Evolutionary conservation across 805 yeast genomes (phyloP).

Genomic region (Yarrowia sp.): DNA sequence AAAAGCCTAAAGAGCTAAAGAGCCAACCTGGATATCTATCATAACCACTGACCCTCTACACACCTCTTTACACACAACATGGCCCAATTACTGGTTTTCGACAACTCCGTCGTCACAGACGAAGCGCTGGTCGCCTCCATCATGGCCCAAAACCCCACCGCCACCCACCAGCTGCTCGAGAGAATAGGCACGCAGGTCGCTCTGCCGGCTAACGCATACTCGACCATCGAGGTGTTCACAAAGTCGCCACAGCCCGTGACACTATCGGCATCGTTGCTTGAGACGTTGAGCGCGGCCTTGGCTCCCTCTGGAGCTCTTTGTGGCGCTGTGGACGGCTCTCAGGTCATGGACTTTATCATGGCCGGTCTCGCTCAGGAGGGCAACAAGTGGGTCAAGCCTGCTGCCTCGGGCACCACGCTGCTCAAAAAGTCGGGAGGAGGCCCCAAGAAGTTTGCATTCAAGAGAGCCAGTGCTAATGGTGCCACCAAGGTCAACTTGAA

Average conservation of each 20-base stretch:
- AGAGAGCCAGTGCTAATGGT: conserved; percentile 38
- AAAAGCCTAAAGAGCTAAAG: background rate
- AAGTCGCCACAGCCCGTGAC: conserved; percentile 29
- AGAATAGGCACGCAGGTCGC: conserved; percentile 38
- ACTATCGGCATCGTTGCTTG: conserved; percentile 34
- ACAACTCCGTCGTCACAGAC: conserved; percentile 27
- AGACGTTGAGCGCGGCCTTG: conserved; percentile 36
- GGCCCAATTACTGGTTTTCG: conserved; percentile 19
- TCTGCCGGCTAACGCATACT: conserved; percentile 36
- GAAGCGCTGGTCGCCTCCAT: conserved; percentile 8
- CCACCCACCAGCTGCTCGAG: conserved; percentile 42
- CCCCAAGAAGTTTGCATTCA: conserved; percentile 28
- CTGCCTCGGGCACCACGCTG: conserved; percentile 36
- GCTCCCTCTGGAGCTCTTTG: conserved; percentile 37
- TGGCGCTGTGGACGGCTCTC: conserved; percentile 34
- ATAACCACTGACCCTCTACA: too few species aligned
- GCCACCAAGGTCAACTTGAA: conserved; percentile 35
- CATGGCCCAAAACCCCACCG: conserved; percentile 1
- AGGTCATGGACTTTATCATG: conserved; percentile 57
- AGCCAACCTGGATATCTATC: background rate
- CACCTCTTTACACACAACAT: background rate
- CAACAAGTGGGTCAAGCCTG: conserved; percentile 58
- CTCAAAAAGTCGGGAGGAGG: conserved; percentile 33
- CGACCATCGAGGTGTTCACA: conserved; percentile 36
- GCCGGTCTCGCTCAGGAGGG: conserved; percentile 53